These are phyloP conservation scores for Dictyostelium capitatum DNA, from an alignment of 78 protist species.

Conservation along the genomic window DNA sequence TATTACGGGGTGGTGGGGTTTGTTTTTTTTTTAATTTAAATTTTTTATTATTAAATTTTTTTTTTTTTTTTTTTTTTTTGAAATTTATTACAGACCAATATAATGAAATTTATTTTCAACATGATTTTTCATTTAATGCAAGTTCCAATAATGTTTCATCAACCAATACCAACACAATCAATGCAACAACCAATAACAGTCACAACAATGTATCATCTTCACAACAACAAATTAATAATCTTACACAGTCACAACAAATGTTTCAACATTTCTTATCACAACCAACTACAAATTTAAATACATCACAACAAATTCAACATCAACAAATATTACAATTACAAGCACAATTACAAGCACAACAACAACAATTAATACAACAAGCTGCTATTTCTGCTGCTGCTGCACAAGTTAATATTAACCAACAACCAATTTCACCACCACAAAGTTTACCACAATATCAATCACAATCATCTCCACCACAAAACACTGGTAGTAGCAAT, in stretches of 20 bases:
- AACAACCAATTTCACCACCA: constrained; percentile 29
- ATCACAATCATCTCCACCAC: constrained; percentile 13
- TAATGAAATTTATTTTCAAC: too few relatives aligned
- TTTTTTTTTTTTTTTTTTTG: neutral
- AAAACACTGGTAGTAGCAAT: too few relatives aligned
- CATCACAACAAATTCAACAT: constrained; percentile 2
- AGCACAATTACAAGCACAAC: neutral
- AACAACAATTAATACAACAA: neutral
- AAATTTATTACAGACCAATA: neutral
- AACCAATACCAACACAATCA: neutral
- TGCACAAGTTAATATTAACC: neutral
- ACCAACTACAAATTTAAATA: neutral
- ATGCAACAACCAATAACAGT: neutral
- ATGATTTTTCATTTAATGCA: constrained; percentile 7
- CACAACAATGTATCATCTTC: constrained; percentile 1
- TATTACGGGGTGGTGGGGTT: too few relatives aligned
- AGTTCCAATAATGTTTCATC: neutral
- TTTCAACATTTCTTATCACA: neutral
- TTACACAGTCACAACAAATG: too few relatives aligned
- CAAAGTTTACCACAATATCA: constrained; percentile 35
- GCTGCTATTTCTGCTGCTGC: neutral
- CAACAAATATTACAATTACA: neutral
- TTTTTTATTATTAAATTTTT: neutral
- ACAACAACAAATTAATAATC: neutral
- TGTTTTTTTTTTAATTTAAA: neutral